These are phyloP conservation scores for Eucalyptus erythrocorys DNA, from an alignment of 345 rosid genomes.

Conservation along the genomic window DNA sequence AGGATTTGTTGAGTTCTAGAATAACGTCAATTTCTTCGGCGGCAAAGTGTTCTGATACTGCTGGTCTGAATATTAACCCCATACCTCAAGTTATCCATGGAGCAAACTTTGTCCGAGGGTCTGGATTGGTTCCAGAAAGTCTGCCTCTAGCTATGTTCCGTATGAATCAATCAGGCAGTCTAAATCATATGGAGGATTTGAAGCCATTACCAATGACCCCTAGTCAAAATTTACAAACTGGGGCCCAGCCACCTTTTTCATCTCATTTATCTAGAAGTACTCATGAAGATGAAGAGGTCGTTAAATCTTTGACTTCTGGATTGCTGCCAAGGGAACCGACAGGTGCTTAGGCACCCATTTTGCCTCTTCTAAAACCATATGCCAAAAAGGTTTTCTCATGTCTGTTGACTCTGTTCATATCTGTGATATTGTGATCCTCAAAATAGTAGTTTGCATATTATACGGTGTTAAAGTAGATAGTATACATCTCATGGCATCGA, in stretches of 20 bases:
- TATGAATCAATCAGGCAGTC: neutral
- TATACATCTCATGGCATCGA: too few relatives aligned
- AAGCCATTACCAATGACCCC: neutral
- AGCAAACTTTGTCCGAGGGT: neutral
- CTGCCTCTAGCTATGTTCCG: neutral
- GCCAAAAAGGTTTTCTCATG: neutral
- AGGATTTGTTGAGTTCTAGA: neutral
- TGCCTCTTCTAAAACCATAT: neutral
- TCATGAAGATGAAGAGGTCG: neutral
- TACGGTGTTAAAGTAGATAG: neutral
- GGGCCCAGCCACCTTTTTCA: neutral
- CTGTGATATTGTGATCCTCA: neutral
- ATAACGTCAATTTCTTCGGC: neutral
- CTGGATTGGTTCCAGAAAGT: neutral
- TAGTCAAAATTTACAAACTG: neutral
- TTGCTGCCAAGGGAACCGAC: neutral
- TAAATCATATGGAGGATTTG: neutral
- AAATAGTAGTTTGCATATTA: neutral
- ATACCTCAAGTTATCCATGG: neutral
- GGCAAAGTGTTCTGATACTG: neutral
- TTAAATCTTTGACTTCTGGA: neutral
- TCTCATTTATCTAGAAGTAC: neutral
- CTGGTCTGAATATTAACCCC: neutral
- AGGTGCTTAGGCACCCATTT: neutral
- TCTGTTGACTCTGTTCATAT: neutral